phyloP scores from a whole-genome alignment of 1,139 yeast species.

The Yamadazyma aaseri region DNA sequence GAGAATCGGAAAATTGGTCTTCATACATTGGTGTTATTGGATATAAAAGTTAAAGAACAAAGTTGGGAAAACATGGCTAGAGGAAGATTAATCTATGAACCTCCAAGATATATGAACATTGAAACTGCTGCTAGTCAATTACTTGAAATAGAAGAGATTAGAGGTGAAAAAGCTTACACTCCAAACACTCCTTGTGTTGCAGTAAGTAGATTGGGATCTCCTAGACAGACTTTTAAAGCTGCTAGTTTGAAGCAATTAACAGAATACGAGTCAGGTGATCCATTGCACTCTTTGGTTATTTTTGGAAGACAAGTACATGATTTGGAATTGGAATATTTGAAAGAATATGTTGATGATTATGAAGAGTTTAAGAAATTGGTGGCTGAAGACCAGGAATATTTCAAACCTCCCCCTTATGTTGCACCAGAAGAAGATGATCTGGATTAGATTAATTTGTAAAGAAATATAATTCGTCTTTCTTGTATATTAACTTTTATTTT shows the following conservation, averaged over 20 bases:
- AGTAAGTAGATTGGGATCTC: constrained; percentile 86
- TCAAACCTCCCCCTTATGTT: constrained; percentile 58
- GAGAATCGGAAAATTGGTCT: constrained; percentile 89
- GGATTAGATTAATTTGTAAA: constrained; percentile 1
- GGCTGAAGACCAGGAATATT: constrained; percentile 68
- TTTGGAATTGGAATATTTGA: constrained; percentile 80
- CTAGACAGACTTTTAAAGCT: constrained; percentile 77
- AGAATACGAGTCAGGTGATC: constrained; percentile 88
- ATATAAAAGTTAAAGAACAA: constrained; percentile 95
- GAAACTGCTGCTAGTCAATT: constrained; percentile 86
- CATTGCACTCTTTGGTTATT: constrained; percentile 86
- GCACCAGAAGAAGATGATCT: constrained; percentile 33
- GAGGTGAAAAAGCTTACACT: constrained; percentile 76
- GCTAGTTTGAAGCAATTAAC: constrained; percentile 76
- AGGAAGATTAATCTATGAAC: constrained; percentile 89
- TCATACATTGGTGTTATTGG: constrained; percentile 84
- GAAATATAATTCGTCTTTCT: constrained; percentile 1
- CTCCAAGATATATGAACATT: constrained; percentile 94
- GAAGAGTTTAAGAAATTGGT: constrained; percentile 61
- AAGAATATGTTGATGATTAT: constrained; percentile 70
- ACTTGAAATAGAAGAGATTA: constrained; percentile 77
- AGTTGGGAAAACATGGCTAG: constrained; percentile 92
- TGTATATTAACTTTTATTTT: too few relatives aligned
- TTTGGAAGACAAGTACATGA: constrained; percentile 95
- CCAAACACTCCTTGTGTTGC: constrained; percentile 92